Evolutionary conservation across 2,329 filamentous ascomycete species (phyloP), one percentile per base, ranked within the genome.

Genomic region (Rhexocercosporidium sp.): DNA sequence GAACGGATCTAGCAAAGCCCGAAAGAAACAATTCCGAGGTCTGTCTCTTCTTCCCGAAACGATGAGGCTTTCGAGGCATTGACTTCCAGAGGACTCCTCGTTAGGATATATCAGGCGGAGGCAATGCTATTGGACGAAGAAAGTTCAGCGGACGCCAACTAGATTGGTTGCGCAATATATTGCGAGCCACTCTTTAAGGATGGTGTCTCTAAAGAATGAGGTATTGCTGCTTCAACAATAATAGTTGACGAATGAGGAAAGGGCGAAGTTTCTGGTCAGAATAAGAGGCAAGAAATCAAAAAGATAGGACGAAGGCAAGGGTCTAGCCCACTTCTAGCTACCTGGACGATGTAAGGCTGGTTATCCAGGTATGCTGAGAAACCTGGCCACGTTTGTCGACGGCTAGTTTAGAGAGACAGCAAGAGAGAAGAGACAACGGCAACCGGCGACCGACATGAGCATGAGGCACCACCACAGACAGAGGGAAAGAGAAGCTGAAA

Each of bases 361-460:
- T 60, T 22, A 65, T 74, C 67, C 65, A 70, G 69, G 66, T 69
- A 70, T 72, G 72, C 68, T 70, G 60, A 71, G 69, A 64, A 66
- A 66, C 68, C 63, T 65, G 65, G 69, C 72, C 72, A 74, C 70
- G 74, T 73, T 75, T 70, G 70, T 68, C 60, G 68, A 73, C 70
- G 73, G 71, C 64, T 75, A 73, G 67, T 66, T 64, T 71, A 70
- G 69, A 71, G 57, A 74, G 69, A 70, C 66, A 72, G 69, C 68
- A 72, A 68, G 66, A 73, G 72, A 61, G 61, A 67, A 72, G 69
- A 73, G 67, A 71, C 64, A 73, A 72, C 67, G 69, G 67, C 37
- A 22, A 63, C 62, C 72, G 74, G 75, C 72, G 69, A 74, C 67
- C 69, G 72, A 74, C 74, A 75, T 74, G 70, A 74, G 70, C 62